phyloP scores from a whole-genome alignment of 2,329 filamentous ascomycete genomes.

The Pseudocercospora vitis region DNA sequence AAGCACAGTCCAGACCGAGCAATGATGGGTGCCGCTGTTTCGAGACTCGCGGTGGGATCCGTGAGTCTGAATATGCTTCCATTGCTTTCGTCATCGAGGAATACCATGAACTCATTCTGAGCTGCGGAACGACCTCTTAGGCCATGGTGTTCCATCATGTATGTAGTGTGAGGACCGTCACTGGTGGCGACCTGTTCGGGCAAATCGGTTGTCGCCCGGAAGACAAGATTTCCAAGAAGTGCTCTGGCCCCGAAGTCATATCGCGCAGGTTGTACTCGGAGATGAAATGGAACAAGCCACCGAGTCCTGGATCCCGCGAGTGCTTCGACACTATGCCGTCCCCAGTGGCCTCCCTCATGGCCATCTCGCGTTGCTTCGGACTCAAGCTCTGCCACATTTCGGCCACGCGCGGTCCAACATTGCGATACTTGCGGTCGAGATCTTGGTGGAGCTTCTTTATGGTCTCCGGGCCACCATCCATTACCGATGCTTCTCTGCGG shows the following conservation, averaged over 20 bases:
- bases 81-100: too few species aligned
- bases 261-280: conserved; percentile 22
- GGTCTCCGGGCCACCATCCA: too few species aligned
- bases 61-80: too few species aligned
- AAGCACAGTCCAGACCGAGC: conserved; percentile 8
- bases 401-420: conserved; percentile 18
- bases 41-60: too few species aligned
- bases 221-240: conserved; percentile 20
- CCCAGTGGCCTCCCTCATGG: conserved; percentile 16
- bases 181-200: too few species aligned
- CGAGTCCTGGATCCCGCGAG: conserved; percentile 15
- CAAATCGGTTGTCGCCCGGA: conserved; percentile 16
- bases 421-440: conserved; percentile 23
- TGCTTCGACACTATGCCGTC: conserved; percentile 16
- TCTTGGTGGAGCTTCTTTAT: conserved; percentile 19
- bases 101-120: too few species aligned
- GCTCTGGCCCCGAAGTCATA: conserved; percentile 18
- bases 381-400: conserved; percentile 22
- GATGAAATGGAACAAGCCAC: conserved; percentile 6
- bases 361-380: conserved; percentile 22
- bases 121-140: too few species aligned
- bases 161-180: too few species aligned
- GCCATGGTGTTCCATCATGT: too few species aligned
- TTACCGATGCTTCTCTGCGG: too few species aligned
- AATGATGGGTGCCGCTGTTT: too few species aligned